Percentiles rank a stretch among this genome's conserved stretches.
Conservation (phyloP, 441 rosid genomes). For the Rhodomyrtus psidioides region DNA sequence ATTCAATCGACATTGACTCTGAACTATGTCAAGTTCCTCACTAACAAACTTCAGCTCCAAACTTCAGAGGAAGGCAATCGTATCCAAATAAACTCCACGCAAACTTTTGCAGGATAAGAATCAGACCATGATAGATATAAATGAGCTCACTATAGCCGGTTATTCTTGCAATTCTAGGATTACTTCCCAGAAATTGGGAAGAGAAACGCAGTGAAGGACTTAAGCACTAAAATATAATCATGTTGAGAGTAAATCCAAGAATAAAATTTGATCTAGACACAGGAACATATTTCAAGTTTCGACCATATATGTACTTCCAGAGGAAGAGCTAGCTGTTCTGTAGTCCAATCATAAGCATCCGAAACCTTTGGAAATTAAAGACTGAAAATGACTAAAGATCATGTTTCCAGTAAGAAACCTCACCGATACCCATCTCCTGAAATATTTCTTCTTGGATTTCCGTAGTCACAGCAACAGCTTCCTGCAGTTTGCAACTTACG, state of each 20-base stretch:
- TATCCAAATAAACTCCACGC: not conserved
- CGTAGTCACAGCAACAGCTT: conserved; percentile 81
- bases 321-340: not conserved
- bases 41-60: not conserved
- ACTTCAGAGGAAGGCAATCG: not conserved
- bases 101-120: not conserved
- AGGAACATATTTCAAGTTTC: not conserved
- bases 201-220: not conserved
- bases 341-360: not conserved
- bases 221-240: not conserved
- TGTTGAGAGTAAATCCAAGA: not conserved
- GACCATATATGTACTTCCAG: not conserved
- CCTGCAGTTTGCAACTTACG: conserved; percentile 30
- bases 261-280: not conserved
- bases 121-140: not conserved
- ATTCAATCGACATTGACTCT: not conserved
- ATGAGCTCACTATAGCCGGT: not conserved
- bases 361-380: not conserved
- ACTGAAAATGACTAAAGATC: not conserved
- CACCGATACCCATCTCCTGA: conserved; percentile 84
- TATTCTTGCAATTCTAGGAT: not conserved
- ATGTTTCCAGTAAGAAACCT: not conserved
- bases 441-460: conserved; percentile 72
- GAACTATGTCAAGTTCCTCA: not conserved
- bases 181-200: not conserved